Base-by-base conservation (phyloP, 805 yeast species). In the Saccharomycopsis amapae region DNA sequence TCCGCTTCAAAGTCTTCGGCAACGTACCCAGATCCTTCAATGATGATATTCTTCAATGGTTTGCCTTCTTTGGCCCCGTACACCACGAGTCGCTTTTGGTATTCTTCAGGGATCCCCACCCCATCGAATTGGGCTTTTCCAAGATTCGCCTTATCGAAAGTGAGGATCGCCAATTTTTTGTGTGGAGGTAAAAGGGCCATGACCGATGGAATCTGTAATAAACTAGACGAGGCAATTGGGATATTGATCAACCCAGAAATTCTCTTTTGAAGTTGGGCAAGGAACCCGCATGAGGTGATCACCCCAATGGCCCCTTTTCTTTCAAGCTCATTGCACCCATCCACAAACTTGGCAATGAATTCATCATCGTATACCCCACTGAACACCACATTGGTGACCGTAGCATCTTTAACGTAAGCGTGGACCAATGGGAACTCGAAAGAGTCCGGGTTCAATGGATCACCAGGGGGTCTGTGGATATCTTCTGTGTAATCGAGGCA, bases 231-330 rank as follows among this genome's bases (percentile, higher is more conserved):
- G 4, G 62, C 66, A 22, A 64, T 58, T 24, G 68, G 67, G 22
- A 62, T 57, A 6, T 54, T 49, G 24, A 56, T 53, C 44, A 48
- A 47, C 1, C 48, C 49, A 2, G 57, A 51, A 5, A 63, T 26
- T 15, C 59, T 50, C 9, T 50, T 25, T 38, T 64, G 67, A 17
- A 58, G 51, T 33, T 60, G 62, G 1, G 66, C 63, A 3, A 64
- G 53, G 47, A 63, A 64, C 10, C 67, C 67, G 53, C 67, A 64
- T 2, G 66, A 61, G 3, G 67, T 62, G 19, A 61, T 57, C 12
- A 61, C 51, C 15, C 66, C 67, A 43, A 61, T 49, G 6, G 65
- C 65, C 7, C 68, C 68, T 34, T 57, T 55, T 0, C 53, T 52
- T 12, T 55, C 56, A 10, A 63, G 45, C n/a, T 45, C 51, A 15